Conservation (phyloP, 345 rosid species). For the Eucalyptus regnans region DNA sequence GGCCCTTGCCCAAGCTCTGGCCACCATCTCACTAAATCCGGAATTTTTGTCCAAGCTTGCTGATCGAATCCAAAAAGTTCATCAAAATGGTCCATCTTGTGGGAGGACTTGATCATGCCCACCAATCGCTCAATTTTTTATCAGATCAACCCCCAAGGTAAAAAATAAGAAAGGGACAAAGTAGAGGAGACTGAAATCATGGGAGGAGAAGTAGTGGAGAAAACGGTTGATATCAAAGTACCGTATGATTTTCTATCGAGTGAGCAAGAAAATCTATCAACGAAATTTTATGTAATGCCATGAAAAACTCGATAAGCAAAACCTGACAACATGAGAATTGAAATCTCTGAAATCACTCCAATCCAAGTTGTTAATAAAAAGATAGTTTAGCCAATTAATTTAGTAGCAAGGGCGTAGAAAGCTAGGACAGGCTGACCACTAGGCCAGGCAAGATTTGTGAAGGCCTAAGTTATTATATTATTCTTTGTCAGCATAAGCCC, state of each 20-base stretch:
- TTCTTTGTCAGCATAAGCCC: background rate
- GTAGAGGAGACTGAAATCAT: background rate
- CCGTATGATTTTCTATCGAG: background rate
- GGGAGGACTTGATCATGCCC: background rate
- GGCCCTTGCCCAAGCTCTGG: background rate
- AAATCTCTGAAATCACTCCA: background rate
- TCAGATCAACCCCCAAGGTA: accelerated
- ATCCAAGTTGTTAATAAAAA: background rate
- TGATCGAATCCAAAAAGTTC: background rate
- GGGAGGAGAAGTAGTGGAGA: background rate
- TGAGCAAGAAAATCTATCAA: background rate
- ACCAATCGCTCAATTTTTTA: background rate
- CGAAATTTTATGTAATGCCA: background rate
- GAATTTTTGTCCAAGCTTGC: background rate
- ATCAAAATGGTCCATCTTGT: background rate
- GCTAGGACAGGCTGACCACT: background rate
- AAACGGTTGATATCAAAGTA: background rate
- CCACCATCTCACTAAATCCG: too few relatives aligned
- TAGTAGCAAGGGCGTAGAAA: background rate
- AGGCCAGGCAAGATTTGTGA: background rate
- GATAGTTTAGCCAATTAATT: background rate
- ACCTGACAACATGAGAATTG: background rate
- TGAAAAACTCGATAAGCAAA: background rate
- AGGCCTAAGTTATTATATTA: background rate
- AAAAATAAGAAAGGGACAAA: background rate